These are phyloP conservation scores for Puccinia hordei DNA, from an alignment of 1,284 basidiomycete genomes.

Conservation along the genomic window DNA sequence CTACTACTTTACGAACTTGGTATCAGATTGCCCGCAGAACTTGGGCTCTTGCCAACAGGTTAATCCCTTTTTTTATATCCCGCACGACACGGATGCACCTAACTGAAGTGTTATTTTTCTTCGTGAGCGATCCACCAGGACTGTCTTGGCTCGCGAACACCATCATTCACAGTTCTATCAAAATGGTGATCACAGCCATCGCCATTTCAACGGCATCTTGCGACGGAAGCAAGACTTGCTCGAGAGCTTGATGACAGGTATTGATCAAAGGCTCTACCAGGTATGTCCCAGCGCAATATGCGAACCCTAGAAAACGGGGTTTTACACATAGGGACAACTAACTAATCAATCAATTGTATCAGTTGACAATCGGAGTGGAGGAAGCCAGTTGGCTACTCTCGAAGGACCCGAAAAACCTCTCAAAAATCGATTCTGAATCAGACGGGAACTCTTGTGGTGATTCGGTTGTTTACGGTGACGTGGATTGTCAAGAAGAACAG, in stretches of 20 bases:
- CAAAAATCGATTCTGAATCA: conserved; percentile 11
- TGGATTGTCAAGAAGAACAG: conserved; percentile 29
- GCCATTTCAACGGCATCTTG: conserved; percentile 36
- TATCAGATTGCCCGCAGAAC: conserved; percentile 34
- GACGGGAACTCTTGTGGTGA: conserved; percentile 21
- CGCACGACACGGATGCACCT: not conserved
- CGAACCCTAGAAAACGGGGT: not conserved
- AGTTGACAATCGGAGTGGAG: conserved; percentile 34
- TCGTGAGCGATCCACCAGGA: not conserved
- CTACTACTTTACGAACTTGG: conserved; percentile 33
- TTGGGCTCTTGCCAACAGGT: conserved; percentile 46
- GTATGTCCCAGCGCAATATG: conserved; percentile 17
- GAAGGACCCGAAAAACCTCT: not conserved
- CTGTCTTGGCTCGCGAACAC: conserved; percentile 45
- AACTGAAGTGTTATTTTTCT: not conserved
- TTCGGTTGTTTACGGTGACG: conserved; percentile 1
- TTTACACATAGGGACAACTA: not conserved
- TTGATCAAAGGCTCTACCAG: conserved; percentile 38
- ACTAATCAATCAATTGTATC: not conserved
- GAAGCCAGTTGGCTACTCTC: conserved; percentile 34
- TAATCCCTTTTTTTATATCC: not conserved
- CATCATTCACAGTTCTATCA: conserved; percentile 47
- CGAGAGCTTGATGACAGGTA: conserved; percentile 40
- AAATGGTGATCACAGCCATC: conserved; percentile 35
- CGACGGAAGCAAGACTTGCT: conserved; percentile 30